These are phyloP conservation scores for Stygiomarasmius scandens DNA, from an alignment of 1,284 basidiomycete genomes.

Conservation along the genomic window DNA sequence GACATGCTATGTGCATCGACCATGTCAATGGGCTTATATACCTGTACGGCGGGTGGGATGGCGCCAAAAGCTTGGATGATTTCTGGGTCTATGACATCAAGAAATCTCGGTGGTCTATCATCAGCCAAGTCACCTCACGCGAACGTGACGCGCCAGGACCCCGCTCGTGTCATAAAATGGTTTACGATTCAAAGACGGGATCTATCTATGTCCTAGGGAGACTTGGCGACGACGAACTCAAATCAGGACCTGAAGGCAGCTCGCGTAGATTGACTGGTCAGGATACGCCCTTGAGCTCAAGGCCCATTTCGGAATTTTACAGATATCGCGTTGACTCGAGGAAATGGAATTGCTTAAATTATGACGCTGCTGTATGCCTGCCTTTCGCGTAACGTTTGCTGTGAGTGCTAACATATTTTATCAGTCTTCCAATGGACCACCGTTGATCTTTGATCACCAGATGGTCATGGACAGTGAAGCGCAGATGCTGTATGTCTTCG, in stretches of 20 bases:
- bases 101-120: slow-evolving; percentile 63
- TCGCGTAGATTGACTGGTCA: slow-evolving; percentile 1
- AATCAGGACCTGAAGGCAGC: slow-evolving; percentile 21
- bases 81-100: slow-evolving; percentile 77
- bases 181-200: slow-evolving; percentile 71
- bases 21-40: slow-evolving; percentile 65
- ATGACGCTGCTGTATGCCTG: slow-evolving; percentile 61
- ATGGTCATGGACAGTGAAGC: slow-evolving; percentile 76
- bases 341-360: slow-evolving; percentile 68
- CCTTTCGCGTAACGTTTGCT: background rate
- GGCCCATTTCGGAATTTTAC: slow-evolving; percentile 61
- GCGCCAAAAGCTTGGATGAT: slow-evolving; percentile 73
- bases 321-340: slow-evolving; percentile 67
- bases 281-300: slow-evolving; percentile 1
- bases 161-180: slow-evolving; percentile 83
- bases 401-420: background rate
- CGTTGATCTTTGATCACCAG: slow-evolving; percentile 80
- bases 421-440: slow-evolving; percentile 50
- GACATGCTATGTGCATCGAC: slow-evolving; percentile 85
- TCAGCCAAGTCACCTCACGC: slow-evolving; percentile 58
- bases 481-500: slow-evolving; percentile 78
- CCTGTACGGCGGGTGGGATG: slow-evolving; percentile 83
- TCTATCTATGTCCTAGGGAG: slow-evolving; percentile 74
- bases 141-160: slow-evolving; percentile 71
- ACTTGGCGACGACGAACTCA: slow-evolving; percentile 54